phyloP scores from a whole-genome alignment of 495 filamentous ascomycete genomes.

The Lophiostoma macrostomum region DNA sequence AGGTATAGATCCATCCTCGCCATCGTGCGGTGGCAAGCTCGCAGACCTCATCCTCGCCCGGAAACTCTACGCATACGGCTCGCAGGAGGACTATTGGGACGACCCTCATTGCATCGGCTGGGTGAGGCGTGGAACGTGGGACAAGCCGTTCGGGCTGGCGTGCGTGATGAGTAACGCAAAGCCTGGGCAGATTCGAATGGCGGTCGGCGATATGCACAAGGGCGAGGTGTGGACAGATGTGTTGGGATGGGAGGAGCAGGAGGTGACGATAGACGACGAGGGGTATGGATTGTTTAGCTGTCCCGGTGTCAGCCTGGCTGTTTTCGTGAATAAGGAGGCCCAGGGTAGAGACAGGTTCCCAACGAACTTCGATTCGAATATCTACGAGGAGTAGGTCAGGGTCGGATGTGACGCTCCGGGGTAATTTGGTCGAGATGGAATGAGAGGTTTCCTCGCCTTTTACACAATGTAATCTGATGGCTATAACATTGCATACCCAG shows the following conservation, averaged over 20 bases:
- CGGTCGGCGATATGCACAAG: slow-evolving; percentile 34
- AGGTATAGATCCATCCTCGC: slow-evolving; percentile 53
- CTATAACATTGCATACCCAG: no score
- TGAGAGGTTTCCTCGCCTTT: no score
- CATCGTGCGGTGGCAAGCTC: slow-evolving; percentile 59
- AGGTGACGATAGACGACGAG: slow-evolving; percentile 40
- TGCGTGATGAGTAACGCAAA: slow-evolving; percentile 38
- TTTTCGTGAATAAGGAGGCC: slow-evolving; percentile 39
- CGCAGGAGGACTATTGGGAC: slow-evolving; percentile 68
- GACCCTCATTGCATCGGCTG: slow-evolving; percentile 66
- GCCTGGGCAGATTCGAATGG: slow-evolving; percentile 35
- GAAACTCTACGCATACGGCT: slow-evolving; percentile 67
- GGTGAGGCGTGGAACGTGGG: slow-evolving; percentile 56
- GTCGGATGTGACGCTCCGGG: no score
- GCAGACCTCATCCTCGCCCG: slow-evolving; percentile 61
- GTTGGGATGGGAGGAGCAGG: slow-evolving; percentile 30
- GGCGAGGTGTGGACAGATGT: slow-evolving; percentile 42
- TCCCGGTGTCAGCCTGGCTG: slow-evolving; percentile 31
- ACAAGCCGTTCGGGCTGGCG: slow-evolving; percentile 34
- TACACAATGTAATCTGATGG: no score
- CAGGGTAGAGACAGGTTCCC: slow-evolving; percentile 39
- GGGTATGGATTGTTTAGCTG: slow-evolving; percentile 38
- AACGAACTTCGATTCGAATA: slow-evolving; percentile 36
- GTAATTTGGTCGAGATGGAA: no score
- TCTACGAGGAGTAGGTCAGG: slow-evolving; percentile 35